Percentiles rank a stretch among this genome's conserved stretches.
Evolutionary conservation across 2,329 filamentous ascomycete species (phyloP).

Genomic region (Rhynchosporium agropyri): DNA sequence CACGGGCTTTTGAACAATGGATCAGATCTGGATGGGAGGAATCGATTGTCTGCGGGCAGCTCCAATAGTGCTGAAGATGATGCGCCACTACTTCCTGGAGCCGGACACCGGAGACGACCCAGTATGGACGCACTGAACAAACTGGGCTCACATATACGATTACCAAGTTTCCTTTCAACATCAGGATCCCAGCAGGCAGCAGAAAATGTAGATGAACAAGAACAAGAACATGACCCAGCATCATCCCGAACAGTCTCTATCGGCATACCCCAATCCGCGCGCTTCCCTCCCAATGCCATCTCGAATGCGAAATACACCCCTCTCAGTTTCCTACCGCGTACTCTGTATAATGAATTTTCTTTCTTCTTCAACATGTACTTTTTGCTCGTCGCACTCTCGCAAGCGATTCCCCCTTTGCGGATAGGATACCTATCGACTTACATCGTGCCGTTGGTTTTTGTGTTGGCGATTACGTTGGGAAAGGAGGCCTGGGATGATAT

Average conservation of each 20-base stretch:
- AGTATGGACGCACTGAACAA: slow-evolving; percentile 47
- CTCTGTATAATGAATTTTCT: slow-evolving; percentile 97
- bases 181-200: slow-evolving; percentile 22
- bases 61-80: slow-evolving; percentile 65
- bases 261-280: slow-evolving; percentile 70
- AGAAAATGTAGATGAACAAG: slow-evolving; percentile 47
- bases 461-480: slow-evolving; percentile 86
- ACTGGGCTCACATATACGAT: slow-evolving; percentile 57
- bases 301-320: slow-evolving; percentile 98
- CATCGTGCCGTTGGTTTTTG: slow-evolving; percentile 87
- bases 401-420: slow-evolving; percentile 83
- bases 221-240: slow-evolving; percentile 63
- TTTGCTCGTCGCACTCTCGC: slow-evolving; percentile 88
- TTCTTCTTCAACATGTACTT: slow-evolving; percentile 99
- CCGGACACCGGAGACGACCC: slow-evolving; percentile 42
- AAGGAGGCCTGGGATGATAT: slow-evolving; percentile 98
- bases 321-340: slow-evolving; percentile 90
- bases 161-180: slow-evolving; percentile 68
- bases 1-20: slow-evolving; percentile 67
- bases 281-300: slow-evolving; percentile 87
- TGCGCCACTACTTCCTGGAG: slow-evolving; percentile 65
- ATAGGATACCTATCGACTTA: slow-evolving; percentile 97
- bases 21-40: slow-evolving; percentile 50
- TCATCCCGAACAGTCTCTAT: slow-evolving; percentile 76
- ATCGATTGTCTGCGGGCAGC: slow-evolving; percentile 62